Conservation (phyloP, 805 yeast genomes). For the Blastobotrys attinorum region DNA sequence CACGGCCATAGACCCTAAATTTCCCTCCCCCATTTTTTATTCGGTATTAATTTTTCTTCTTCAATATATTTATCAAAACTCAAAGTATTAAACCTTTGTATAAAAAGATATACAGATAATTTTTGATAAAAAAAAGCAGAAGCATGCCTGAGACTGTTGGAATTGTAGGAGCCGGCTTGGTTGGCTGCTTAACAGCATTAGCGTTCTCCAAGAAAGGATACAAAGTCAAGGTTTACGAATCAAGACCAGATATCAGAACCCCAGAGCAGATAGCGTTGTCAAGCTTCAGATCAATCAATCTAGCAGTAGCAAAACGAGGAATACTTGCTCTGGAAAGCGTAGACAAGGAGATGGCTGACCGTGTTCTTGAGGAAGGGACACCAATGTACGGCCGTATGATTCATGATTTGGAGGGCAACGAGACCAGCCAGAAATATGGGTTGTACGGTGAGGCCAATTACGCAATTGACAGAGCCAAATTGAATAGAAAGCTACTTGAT, state of each 20-base stretch:
- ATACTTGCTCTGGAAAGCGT: conserved; percentile 58
- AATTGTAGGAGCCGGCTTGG: conserved; percentile 83
- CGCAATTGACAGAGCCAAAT: conserved; percentile 68
- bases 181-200: conserved; percentile 78
- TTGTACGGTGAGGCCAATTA: conserved; percentile 75
- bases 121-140: no score
- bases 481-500: conserved; percentile 58
- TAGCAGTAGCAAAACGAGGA: conserved; percentile 85
- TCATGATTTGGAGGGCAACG: conserved; percentile 57
- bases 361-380: conserved; percentile 52
- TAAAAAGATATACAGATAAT: no score
- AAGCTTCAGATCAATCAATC: conserved; percentile 54
- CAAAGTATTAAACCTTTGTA: no score
- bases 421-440: conserved; percentile 69
- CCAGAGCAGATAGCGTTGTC: conserved; percentile 17
- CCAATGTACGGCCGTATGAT: conserved; percentile 92
- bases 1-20: no score
- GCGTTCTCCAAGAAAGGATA: conserved; percentile 69
- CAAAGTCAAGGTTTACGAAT: conserved; percentile 63
- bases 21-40: no score
- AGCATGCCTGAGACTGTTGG: conserved; percentile 12
- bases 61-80: no score
- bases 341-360: conserved; percentile 47
- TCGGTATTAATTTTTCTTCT: no score
- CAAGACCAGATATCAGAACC: conserved; percentile 59